These are phyloP conservation scores for Candida ovalis DNA, from an alignment of 805 yeast genomes.

Conservation along the genomic window DNA sequence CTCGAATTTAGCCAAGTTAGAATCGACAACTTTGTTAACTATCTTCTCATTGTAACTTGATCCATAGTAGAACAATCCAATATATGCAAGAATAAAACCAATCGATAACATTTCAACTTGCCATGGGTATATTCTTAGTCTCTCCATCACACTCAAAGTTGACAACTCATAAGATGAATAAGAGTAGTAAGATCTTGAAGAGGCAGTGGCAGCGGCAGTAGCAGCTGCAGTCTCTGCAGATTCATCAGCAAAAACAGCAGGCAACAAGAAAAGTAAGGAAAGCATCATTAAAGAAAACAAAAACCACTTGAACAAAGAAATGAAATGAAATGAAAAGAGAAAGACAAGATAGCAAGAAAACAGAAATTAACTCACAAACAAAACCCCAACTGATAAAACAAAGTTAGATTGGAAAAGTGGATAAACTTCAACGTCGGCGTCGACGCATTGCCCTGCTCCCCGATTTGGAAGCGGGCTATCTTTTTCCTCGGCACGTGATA, in stretches of 20 bases:
- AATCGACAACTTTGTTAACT: conserved; percentile 49
- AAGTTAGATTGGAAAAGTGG: no score
- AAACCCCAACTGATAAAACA: no score
- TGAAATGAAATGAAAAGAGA: no score
- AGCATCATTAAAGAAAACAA: conserved; percentile 1
- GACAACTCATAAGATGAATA: conserved; percentile 18
- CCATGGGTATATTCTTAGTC: conserved; percentile 71
- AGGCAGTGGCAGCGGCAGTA: not conserved
- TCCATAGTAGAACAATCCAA: conserved; percentile 55
- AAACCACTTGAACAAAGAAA: no score
- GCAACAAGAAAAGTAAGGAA: not conserved
- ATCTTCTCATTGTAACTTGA: conserved; percentile 49
- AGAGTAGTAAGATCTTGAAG: not conserved
- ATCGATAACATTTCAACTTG: conserved; percentile 60
- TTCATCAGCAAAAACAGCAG: conserved; percentile 1
- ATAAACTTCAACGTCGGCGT: no score
- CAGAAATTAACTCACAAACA: no score
- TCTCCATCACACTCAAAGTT: conserved; percentile 52
- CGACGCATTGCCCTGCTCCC: no score
- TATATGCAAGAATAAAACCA: conserved; percentile 46
- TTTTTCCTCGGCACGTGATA: no score
- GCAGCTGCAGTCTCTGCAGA: not conserved
- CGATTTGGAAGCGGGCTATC: no score
- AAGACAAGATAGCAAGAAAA: no score
- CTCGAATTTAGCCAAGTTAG: conserved; percentile 46